phyloP scores from a whole-genome alignment of 805 yeast species.

The Candida boidinii region DNA sequence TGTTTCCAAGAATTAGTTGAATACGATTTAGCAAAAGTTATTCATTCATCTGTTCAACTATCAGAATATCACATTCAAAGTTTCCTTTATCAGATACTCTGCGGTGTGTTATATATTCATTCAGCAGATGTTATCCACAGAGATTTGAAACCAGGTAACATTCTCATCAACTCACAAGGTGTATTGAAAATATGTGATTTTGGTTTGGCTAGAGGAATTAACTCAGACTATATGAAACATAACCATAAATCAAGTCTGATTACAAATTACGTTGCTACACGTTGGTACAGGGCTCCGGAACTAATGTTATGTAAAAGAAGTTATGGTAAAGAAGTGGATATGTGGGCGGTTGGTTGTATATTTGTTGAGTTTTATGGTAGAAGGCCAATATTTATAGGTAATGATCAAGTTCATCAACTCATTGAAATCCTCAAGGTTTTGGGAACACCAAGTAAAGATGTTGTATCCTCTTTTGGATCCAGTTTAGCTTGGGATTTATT shows the following conservation, averaged over 20 bases:
- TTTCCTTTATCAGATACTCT: conserved; percentile 71
- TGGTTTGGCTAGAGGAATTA: conserved; percentile 81
- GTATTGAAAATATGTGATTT: conserved; percentile 83
- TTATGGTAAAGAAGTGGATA: conserved; percentile 67
- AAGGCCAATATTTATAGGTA: conserved; percentile 72
- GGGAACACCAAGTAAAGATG: conserved; percentile 57
- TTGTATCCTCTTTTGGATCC: conserved; percentile 35
- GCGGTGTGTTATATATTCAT: conserved; percentile 85
- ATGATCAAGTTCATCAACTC: conserved; percentile 62
- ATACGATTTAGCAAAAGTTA: conserved; percentile 73
- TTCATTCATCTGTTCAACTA: conserved; percentile 66
- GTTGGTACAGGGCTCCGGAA: conserved; percentile 97
- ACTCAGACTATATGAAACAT: conserved; percentile 19
- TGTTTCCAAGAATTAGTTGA: conserved; percentile 84
- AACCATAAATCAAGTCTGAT: conserved; percentile 36
- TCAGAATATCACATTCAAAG: conserved; percentile 78
- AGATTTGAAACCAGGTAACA: conserved; percentile 88
- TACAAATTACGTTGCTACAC: conserved; percentile 84
- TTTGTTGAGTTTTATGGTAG: conserved; percentile 78
- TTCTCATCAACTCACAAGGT: conserved; percentile 69
- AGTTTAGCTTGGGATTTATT: conserved; percentile 38
- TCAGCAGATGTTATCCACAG: conserved; percentile 89
- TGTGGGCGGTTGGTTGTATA: conserved; percentile 94
- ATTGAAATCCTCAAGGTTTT: conserved; percentile 57
- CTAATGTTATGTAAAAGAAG: conserved; percentile 50